Percentiles rank a stretch among this genome's conserved stretches.
Evolutionary conservation across 805 yeast species (phyloP).

Genomic region (Yarrowia divulgata): DNA sequence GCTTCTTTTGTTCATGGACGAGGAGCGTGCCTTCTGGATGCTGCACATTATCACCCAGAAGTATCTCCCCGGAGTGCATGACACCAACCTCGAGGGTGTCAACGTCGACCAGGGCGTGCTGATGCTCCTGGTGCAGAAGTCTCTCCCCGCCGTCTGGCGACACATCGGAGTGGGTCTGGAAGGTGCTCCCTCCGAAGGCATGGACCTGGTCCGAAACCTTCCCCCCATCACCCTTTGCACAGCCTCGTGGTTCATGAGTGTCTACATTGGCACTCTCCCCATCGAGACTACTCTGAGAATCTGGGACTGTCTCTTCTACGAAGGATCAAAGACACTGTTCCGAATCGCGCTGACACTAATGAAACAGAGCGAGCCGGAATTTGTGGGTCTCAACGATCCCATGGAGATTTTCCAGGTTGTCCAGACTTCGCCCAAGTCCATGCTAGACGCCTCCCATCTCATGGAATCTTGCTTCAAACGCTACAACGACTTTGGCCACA

Average conservation of each 20-base stretch:
- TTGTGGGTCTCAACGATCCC: conserved; percentile 55
- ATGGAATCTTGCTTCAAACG: conserved; percentile 45
- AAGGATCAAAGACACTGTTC: conserved; percentile 86
- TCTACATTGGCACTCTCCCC: conserved; percentile 90
- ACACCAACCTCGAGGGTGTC: conserved; percentile 88
- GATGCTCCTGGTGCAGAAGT: conserved; percentile 83
- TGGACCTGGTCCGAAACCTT: conserved; percentile 63
- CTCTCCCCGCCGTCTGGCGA: conserved; percentile 82
- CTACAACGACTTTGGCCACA: conserved; percentile 60
- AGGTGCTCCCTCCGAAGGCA: conserved; percentile 46
- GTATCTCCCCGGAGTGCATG: conserved; percentile 90
- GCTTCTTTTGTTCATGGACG: conserved; percentile 81
- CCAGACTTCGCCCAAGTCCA: conserved; percentile 78
- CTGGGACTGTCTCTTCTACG: conserved; percentile 95
- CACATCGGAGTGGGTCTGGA: conserved; percentile 55
- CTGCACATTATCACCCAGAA: conserved; percentile 85
- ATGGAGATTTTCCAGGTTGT: conserved; percentile 81
- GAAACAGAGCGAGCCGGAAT: conserved; percentile 73
- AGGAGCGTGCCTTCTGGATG: conserved; percentile 95
- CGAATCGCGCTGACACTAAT: conserved; percentile 81
- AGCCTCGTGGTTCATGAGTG: conserved; percentile 97
- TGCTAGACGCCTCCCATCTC: conserved; percentile 51
- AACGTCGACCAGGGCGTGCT: conserved; percentile 94
- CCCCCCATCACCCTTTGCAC: conserved; percentile 95
- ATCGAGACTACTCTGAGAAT: conserved; percentile 85